Evolutionary conservation across 352 stramenopile genomes (phyloP), one percentile per base, ranked within the genome.

Genomic region (Albugo candida): DNA sequence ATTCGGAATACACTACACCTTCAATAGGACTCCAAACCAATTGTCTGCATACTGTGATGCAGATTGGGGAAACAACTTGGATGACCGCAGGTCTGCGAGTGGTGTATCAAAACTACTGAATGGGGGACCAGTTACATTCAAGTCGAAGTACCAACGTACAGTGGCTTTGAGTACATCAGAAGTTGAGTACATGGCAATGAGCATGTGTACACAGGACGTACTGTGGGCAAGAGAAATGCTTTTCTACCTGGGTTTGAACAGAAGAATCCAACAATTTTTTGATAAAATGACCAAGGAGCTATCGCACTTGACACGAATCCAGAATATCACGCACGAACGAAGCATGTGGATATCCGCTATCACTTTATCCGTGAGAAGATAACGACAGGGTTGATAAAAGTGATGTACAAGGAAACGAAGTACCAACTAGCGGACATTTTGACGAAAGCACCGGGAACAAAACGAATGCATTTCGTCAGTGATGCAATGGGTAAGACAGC

Each of bases 121-220:
- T 38, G 49, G 47, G 24, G 46, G 35, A 37, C 47, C 50, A 1
- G 54, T 61, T 37, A 21, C 56, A 4, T 62, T 36, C 41, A 14
- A 46, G 2, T 48, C 49, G 20, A 44, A 44, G 0, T 56, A 54
- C 20, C 55, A 63, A 47, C 54, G 52, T 31, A 60, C 47, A 1
- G 51, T 60, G 2, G 43, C 47, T 11, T 42, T 65, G 0, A 63
- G 52, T 27, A 52, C 48, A 18, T 54, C 54, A 24, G 51, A 62
- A 45, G 55, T 51, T 10, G 51, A 65, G 41, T 62, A 59, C 47
- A 59, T 62, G 51, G 51, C 44, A 14, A 34, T 65, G 14, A 51
- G 24, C 41, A 40, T 51, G 5, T 61, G 48, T 20, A 24, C 53
- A 0, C 52, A 65, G 35, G 58, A 56, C 17, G 40, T 41, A 12